Conservation (phyloP, 176 grass and related monocot species). For the Themeda triandra region DNA sequence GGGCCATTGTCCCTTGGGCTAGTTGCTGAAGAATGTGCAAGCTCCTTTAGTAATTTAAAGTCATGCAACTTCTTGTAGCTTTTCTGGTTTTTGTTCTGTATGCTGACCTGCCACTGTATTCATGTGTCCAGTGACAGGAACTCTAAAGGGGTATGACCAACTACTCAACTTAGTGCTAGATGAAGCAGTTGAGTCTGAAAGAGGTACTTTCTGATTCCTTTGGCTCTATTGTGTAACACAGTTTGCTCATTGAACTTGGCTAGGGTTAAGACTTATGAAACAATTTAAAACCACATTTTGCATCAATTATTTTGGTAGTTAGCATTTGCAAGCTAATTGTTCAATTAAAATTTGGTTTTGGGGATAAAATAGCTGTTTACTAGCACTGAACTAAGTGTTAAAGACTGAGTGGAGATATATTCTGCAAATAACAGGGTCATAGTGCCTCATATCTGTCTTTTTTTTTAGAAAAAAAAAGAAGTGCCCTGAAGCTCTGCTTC, state of each 20-base stretch:
- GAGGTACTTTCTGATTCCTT: constrained; percentile 47
- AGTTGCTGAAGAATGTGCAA: background rate
- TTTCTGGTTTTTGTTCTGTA: background rate
- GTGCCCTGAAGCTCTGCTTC: background rate
- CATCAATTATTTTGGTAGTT: background rate
- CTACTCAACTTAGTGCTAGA: constrained; percentile 83
- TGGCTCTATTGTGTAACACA: background rate
- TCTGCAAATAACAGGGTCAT: background rate
- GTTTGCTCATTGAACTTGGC: background rate
- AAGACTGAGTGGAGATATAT: background rate
- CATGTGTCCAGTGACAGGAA: constrained; percentile 63
- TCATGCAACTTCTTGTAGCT: background rate
- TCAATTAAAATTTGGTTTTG: background rate
- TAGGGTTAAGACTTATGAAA: background rate
- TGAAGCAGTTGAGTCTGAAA: constrained; percentile 73
- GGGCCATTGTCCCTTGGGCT: background rate
- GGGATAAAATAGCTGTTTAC: background rate
- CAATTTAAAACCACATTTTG: background rate
- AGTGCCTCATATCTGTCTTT: background rate
- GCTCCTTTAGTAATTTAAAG: background rate
- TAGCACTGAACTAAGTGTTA: background rate
- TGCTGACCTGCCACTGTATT: background rate
- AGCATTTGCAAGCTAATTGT: background rate
- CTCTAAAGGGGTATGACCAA: constrained; percentile 88
- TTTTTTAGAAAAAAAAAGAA: background rate